These are phyloP conservation scores for Porcisia deanei DNA, from an alignment of 208 protist genomes.

Conservation along the genomic window DNA sequence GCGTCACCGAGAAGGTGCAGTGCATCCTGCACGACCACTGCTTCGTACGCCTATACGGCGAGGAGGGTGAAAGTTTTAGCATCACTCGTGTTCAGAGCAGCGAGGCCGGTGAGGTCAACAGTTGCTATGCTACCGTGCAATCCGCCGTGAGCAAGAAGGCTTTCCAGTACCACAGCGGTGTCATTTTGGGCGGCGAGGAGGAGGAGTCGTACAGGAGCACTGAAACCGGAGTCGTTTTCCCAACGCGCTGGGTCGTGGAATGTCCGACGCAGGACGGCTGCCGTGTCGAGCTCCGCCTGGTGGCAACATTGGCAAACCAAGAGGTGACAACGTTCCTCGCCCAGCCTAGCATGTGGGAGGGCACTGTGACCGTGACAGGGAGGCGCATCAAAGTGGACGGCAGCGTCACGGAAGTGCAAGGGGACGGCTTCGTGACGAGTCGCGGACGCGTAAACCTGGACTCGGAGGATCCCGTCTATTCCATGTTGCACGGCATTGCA, in stretches of 20 bases:
- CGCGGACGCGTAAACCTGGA: slow-evolving; percentile 32
- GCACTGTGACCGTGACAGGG: slow-evolving; percentile 43
- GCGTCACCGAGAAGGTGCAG: slow-evolving; percentile 29
- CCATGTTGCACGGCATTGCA: slow-evolving; percentile 36
- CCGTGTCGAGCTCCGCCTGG: slow-evolving; percentile 34
- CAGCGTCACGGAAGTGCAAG: slow-evolving; percentile 26
- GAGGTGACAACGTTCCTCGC: slow-evolving; percentile 52
- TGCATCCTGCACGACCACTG: slow-evolving; percentile 38
- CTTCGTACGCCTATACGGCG: slow-evolving; percentile 48
- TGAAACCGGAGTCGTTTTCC: slow-evolving; percentile 46
- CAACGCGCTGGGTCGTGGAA: slow-evolving; percentile 36
- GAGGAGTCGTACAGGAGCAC: slow-evolving; percentile 37
- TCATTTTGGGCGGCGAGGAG: slow-evolving; percentile 22
- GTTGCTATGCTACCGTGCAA: slow-evolving; percentile 33
- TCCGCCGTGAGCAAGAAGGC: slow-evolving; percentile 33
- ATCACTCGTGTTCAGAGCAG: slow-evolving; percentile 34
- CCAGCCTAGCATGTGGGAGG: slow-evolving; percentile 58
- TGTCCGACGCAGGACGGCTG: slow-evolving; percentile 34
- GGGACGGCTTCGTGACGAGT: slow-evolving; percentile 50
- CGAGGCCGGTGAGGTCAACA: slow-evolving; percentile 2
- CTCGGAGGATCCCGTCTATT: slow-evolving; percentile 21
- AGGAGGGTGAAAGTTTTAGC: slow-evolving; percentile 33
- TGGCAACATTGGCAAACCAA: slow-evolving; percentile 44
- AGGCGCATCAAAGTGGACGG: slow-evolving; percentile 36
- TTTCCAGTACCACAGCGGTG: slow-evolving; percentile 28